These are phyloP conservation scores for Wickerhamiella shivajii DNA, from an alignment of 805 yeast species.

Conservation along the genomic window DNA sequence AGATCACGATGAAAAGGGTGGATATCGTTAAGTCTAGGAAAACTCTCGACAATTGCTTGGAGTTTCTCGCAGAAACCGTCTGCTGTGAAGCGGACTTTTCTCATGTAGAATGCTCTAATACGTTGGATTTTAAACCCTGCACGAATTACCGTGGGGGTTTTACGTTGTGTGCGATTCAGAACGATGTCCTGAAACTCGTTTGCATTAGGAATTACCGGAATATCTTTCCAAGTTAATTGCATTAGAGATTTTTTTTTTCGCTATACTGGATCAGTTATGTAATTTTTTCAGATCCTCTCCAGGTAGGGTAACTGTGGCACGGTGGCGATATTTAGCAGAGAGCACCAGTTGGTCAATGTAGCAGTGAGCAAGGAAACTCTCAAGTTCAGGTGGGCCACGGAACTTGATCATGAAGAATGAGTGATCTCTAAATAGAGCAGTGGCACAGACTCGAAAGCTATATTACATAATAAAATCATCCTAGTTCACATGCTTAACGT, in stretches of 20 bases:
- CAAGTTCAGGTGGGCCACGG: too few relatives aligned
- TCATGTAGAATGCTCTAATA: conserved; percentile 93
- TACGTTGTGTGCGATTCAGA: conserved; percentile 93
- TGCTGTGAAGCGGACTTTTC: conserved; percentile 91
- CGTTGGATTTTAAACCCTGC: conserved; percentile 93
- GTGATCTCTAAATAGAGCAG: too few relatives aligned
- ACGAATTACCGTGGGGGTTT: conserved; percentile 97
- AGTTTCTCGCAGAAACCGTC: conserved; percentile 94
- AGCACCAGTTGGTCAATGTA: too few relatives aligned
- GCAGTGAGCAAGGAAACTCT: too few relatives aligned
- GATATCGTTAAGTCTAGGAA: conserved; percentile 92
- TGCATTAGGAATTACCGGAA: conserved; percentile 84
- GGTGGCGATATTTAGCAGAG: too few relatives aligned
- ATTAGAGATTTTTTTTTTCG: conserved; percentile 27
- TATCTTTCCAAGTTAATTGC: conserved; percentile 98
- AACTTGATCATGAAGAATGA: too few relatives aligned
- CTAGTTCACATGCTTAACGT: conserved; percentile 3
- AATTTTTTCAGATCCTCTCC: conserved; percentile 2
- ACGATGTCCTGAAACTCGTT: conserved; percentile 93
- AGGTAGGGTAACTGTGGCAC: background rate
- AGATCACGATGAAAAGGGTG: conserved; percentile 98
- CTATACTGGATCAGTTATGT: too few relatives aligned
- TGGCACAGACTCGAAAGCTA: too few relatives aligned
- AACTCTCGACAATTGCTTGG: conserved; percentile 68
- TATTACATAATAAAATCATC: too few relatives aligned